Evolutionary conservation across 176 grass and related monocot genomes (phyloP), one percentile per base, ranked within the genome.

Genomic region (Dendrocalamus sinicus): DNA sequence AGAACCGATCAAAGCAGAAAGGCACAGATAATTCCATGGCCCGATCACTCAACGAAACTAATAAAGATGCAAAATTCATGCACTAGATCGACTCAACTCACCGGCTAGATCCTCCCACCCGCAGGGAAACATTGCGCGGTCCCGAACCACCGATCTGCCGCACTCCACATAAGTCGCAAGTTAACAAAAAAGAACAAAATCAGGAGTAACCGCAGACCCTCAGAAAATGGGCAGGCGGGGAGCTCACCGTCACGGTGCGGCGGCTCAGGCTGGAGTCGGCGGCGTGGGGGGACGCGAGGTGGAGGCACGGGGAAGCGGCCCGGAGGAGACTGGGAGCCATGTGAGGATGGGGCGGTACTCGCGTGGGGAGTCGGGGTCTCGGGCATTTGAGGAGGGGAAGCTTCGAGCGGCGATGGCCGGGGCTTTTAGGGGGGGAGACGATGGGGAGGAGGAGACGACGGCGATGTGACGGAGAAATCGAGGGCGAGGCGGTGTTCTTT

Each of bases 381-480:
- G 60, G 48, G 89, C 89, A 91, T 91, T 83, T 88, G 90, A 83
- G 59, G 76, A 50, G 16, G 69, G 22, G 58, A 46, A 81, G 86
- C 74, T 79, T 41, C 74, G 79, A 2, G 78, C 84, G 86, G 87
- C 89, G 85, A 83, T 66, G 89, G 94, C 86, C 79, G 84, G 30
- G 64, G 88, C 72, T 83, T 88, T 86, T 72, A 60, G 46, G 46
- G 26, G 28, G 43, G 24, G 50, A 0, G 65, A 17, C 40, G 54
- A 55, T 37, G n/a, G 8, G 60, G 72, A 50, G 67, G 61, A 60
- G 76, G 78, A 55, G 60, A 40, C 80, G 72, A 85, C 82, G 90
- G 65, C 84, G 78, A 80, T 80, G 75, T 51, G 90, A 77, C 93
- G 93, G 93, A 94, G 88, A 82, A 83, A 78, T 59, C 90, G 85